A percentile compares a stretch with the other conserved stretches of the same genome.
Evolutionary conservation across 495 filamentous ascomycete genomes (phyloP).

Genomic region (Talaromyces adpressus): DNA sequence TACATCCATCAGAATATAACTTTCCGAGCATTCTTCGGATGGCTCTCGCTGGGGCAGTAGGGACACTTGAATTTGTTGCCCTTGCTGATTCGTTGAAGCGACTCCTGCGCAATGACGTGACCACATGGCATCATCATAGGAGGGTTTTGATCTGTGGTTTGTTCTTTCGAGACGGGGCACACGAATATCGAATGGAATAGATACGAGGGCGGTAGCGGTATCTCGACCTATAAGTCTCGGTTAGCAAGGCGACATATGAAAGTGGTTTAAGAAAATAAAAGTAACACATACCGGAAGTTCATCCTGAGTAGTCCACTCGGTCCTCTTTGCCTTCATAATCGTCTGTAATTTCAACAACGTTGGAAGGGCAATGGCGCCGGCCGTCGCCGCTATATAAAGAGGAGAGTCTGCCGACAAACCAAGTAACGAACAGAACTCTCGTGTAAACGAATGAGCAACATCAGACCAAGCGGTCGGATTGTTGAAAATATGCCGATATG

Average conservation of each 20-base stretch:
- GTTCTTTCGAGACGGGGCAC: slow-evolving; percentile 92
- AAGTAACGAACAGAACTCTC: slow-evolving; percentile 90
- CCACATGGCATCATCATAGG: slow-evolving; percentile 98
- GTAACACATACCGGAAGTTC: slow-evolving; percentile 65
- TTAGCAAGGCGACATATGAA: neutral
- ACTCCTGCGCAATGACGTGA: slow-evolving; percentile 86
- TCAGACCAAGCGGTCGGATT: slow-evolving; percentile 69
- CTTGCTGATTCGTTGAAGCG: slow-evolving; percentile 68
- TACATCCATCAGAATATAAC: slow-evolving; percentile 47
- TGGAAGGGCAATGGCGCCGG: slow-evolving; percentile 84
- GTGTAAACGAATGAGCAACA: slow-evolving; percentile 75
- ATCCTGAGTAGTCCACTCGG: slow-evolving; percentile 87
- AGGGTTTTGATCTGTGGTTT: slow-evolving; percentile 86
- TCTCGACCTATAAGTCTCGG: slow-evolving; percentile 56
- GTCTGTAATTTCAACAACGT: slow-evolving; percentile 72
- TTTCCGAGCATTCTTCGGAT: slow-evolving; percentile 65
- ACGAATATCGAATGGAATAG: slow-evolving; percentile 97
- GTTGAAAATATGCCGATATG: slow-evolving; percentile 71
- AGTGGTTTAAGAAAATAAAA: neutral
- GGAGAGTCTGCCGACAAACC: slow-evolving; percentile 83
- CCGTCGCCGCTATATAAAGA: slow-evolving; percentile 84
- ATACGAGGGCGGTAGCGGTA: slow-evolving; percentile 77
- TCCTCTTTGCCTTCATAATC: slow-evolving; percentile 78
- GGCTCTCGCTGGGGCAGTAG: slow-evolving; percentile 86
- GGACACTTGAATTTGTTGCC: slow-evolving; percentile 85